Conservation (phyloP, 75 land plant species). For the Selaginella tamariscina region DNA sequence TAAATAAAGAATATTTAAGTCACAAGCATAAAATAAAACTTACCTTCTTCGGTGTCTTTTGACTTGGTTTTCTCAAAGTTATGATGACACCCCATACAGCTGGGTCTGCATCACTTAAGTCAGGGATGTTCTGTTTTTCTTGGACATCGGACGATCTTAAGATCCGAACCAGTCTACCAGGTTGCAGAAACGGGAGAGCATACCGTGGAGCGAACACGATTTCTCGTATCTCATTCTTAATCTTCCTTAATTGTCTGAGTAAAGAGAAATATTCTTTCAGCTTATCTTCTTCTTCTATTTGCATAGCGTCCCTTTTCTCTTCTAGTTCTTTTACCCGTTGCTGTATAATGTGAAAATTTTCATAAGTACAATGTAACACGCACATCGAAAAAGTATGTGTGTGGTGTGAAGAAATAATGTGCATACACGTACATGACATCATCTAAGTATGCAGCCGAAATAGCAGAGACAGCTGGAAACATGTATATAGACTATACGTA, state of each 20-base stretch:
- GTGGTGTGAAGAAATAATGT: too few species aligned
- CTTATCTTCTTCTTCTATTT: conserved; percentile 86
- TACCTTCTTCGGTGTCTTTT: not conserved
- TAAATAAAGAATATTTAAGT: too few species aligned
- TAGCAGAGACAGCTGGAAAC: too few species aligned
- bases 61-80: conserved; percentile 45
- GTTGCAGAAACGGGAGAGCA: conserved; percentile 66
- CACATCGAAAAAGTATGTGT: too few species aligned
- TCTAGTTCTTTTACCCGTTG: conserved; percentile 62
- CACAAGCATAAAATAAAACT: too few species aligned
- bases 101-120: conserved; percentile 32
- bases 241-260: conserved; percentile 48
- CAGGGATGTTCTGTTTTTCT: conserved; percentile 27
- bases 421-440: too few species aligned
- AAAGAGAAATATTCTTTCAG: conserved; percentile 52
- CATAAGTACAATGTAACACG: too few species aligned
- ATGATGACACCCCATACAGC: conserved; percentile 82
- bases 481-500: too few species aligned
- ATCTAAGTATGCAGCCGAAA: too few species aligned
- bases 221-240: conserved; percentile 55
- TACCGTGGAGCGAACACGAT: conserved; percentile 73
- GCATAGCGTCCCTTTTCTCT: conserved; percentile 59
- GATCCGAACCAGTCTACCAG: conserved; percentile 63
- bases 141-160: conserved; percentile 23
- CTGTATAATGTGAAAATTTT: conserved; percentile 42